phyloP scores from a whole-genome alignment of 169 alveolate species.

The Eimeria necatrix region DNA sequence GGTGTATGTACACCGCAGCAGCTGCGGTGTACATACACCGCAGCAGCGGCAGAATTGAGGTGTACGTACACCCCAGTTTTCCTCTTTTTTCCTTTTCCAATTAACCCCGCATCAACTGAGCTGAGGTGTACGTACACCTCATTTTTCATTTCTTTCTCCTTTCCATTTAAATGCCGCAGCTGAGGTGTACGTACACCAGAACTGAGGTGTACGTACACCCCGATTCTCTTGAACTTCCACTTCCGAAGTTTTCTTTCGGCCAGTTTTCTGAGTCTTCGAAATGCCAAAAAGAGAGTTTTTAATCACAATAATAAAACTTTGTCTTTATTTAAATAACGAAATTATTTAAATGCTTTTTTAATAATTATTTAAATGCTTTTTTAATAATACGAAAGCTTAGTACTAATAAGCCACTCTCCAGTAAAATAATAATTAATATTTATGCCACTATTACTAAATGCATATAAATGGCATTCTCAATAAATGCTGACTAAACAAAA shows the following conservation, averaged over 20 bases:
- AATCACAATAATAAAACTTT: not conserved
- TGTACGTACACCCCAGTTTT: not conserved
- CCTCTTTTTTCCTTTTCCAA: not conserved
- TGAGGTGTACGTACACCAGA: too few relatives aligned
- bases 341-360: not conserved
- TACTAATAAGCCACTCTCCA: not conserved
- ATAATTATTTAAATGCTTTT: not conserved
- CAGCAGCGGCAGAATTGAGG: conserved; percentile 11
- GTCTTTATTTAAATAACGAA: not conserved
- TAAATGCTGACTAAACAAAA: not conserved
- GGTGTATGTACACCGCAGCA: not conserved
- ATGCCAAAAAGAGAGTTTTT: not conserved
- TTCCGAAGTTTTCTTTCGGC: too few relatives aligned
- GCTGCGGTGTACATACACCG: not conserved
- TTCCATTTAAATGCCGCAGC: too few relatives aligned
- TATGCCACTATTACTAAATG: not conserved
- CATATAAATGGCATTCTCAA: not conserved
- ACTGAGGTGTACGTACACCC: too few relatives aligned
- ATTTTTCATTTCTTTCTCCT: not conserved
- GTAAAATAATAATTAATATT: not conserved
- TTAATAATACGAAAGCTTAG: not conserved
- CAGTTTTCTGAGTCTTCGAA: too few relatives aligned
- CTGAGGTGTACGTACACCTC: not conserved
- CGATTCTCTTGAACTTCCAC: too few relatives aligned
- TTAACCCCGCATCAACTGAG: too few relatives aligned